These are phyloP conservation scores for Acrocalymma vagum DNA, from an alignment of 2,329 filamentous ascomycete species.

Conservation along the genomic window DNA sequence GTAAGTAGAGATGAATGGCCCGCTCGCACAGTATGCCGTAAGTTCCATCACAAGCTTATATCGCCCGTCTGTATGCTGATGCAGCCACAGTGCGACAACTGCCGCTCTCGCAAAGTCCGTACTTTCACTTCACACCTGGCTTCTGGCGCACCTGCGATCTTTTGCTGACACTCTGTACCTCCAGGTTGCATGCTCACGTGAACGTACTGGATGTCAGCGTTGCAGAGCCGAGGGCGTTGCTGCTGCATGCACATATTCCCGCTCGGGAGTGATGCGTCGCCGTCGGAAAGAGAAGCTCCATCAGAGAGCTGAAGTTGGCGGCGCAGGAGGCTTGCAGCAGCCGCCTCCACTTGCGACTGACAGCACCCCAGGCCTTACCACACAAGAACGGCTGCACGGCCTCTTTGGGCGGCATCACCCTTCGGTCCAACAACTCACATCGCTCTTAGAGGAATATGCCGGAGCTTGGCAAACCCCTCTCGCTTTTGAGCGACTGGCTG, in stretches of 20 bases:
- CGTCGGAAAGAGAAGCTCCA: slow-evolving; percentile 4
- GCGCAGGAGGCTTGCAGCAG: neutral
- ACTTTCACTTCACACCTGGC: neutral
- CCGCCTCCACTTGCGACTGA: neutral
- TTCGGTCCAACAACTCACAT: slow-evolving; percentile 1
- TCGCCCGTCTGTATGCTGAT: too few relatives aligned
- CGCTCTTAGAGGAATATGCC: slow-evolving; percentile 6
- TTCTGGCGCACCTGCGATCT: too few relatives aligned
- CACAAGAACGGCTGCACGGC: slow-evolving; percentile 5
- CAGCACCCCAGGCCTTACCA: neutral
- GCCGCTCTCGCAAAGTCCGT: slow-evolving; percentile 9
- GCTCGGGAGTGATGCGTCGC: slow-evolving; percentile 9
- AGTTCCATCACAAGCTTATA: too few relatives aligned
- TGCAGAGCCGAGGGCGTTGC: slow-evolving; percentile 1
- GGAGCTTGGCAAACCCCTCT: slow-evolving; percentile 4
- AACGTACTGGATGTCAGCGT: slow-evolving; percentile 6
- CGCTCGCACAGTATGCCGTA: too few relatives aligned
- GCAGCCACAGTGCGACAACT: too few relatives aligned
- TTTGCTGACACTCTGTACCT: too few relatives aligned
- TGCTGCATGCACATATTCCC: slow-evolving; percentile 12
- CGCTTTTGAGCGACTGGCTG: neutral
- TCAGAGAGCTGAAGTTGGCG: neutral
- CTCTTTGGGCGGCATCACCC: slow-evolving; percentile 3
- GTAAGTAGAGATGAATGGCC: too few relatives aligned
- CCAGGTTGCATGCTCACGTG: slow-evolving; percentile 8